Conservation (phyloP, 352 stramenopile genomes). For the Phytophthora fragariae region DNA sequence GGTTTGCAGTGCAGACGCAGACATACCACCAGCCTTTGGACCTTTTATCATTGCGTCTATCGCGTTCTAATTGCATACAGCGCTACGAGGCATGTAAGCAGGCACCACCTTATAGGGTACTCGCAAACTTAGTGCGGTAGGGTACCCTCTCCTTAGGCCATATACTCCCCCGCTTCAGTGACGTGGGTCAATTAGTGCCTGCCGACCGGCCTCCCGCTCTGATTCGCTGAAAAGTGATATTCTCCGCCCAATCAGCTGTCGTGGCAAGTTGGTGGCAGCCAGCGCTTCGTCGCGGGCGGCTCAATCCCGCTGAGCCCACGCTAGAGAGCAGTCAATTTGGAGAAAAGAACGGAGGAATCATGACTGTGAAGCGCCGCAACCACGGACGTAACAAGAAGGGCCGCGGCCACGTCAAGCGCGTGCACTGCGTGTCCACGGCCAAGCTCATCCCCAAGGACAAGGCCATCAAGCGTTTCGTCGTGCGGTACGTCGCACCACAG, state of each 20-base stretch:
- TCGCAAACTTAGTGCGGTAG: background rate
- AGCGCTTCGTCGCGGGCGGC: slow-evolving; percentile 46
- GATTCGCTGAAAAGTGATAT: slow-evolving; percentile 31
- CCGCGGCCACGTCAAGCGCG: slow-evolving; percentile 98
- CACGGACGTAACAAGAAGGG: slow-evolving; percentile 99
- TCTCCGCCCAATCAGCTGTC: slow-evolving; percentile 39
- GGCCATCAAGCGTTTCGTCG: slow-evolving; percentile 93
- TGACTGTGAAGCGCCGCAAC: slow-evolving; percentile 99
- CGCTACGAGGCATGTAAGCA: no score
- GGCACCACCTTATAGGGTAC: background rate
- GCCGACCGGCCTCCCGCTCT: background rate
- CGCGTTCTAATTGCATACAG: background rate
- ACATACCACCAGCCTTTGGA: slow-evolving; percentile 26
- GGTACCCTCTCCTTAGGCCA: background rate
- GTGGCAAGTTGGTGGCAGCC: slow-evolving; percentile 53
- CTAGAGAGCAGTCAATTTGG: slow-evolving; percentile 68
- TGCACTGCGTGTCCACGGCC: slow-evolving; percentile 98
- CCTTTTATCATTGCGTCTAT: background rate
- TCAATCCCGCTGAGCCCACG: slow-evolving; percentile 12
- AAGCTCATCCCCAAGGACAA: slow-evolving; percentile 99
- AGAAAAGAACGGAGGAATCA: slow-evolving; percentile 92
- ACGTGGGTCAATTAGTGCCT: background rate
- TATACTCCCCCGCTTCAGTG: slow-evolving; percentile 15
- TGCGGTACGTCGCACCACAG: slow-evolving; percentile 69
- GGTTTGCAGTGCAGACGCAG: slow-evolving; percentile 41